phyloP scores from a whole-genome alignment of 2,329 filamentous ascomycete genomes.

The Scortechinia acanthostroma region DNA sequence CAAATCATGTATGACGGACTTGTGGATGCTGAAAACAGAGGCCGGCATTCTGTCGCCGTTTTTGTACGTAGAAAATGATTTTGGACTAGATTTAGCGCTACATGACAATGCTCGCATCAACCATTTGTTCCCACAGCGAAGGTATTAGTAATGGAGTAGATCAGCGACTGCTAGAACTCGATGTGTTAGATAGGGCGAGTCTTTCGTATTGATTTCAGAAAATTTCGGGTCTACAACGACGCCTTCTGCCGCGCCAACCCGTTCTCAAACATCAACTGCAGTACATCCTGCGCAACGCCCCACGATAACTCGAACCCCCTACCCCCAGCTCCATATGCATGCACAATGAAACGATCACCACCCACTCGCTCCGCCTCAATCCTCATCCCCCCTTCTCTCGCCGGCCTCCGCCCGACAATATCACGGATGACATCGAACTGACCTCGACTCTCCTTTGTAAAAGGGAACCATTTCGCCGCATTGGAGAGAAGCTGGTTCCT shows the following conservation, averaged over 20 bases:
- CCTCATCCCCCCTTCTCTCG: not conserved
- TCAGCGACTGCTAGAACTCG: too few relatives aligned
- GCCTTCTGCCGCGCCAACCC: not conserved
- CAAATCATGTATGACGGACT: too few relatives aligned
- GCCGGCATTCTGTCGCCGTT: too few relatives aligned
- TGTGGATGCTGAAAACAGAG: too few relatives aligned
- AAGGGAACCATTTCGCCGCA: conserved; percentile 1
- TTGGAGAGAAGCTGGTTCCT: not conserved
- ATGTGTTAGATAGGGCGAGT: too few relatives aligned
- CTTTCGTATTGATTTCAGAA: too few relatives aligned
- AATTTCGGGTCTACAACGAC: not conserved
- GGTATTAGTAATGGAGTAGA: too few relatives aligned
- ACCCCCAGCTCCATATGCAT: conserved; percentile 2
- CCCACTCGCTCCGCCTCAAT: not conserved
- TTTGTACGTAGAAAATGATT: too few relatives aligned
- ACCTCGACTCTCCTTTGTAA: not conserved
- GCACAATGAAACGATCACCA: not conserved
- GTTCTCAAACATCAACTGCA: not conserved
- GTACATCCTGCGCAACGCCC: conserved; percentile 1
- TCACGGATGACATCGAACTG: not conserved
- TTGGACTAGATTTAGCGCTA: too few relatives aligned
- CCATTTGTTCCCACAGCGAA: too few relatives aligned
- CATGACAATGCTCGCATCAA: too few relatives aligned
- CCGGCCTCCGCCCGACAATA: not conserved
- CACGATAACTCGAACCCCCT: not conserved